phyloP scores from a whole-genome alignment of 805 yeast genomes.

The Metschnikowia picachoensis region DNA sequence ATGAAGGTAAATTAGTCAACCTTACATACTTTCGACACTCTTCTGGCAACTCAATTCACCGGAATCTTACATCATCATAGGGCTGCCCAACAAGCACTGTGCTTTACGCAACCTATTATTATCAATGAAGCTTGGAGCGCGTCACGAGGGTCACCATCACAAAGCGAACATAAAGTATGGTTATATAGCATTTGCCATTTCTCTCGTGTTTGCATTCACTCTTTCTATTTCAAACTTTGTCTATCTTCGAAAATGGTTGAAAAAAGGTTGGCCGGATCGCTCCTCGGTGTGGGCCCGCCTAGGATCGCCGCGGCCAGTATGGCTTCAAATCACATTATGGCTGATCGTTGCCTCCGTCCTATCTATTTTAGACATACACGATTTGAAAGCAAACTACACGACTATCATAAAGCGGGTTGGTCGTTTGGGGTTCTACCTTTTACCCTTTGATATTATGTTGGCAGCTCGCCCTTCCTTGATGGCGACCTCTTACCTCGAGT shows the following conservation, averaged over 20 bases:
- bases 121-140: conserved; percentile 11
- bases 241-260: conserved; percentile 34
- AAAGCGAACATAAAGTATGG: conserved; percentile 60
- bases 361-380: conserved; percentile 30
- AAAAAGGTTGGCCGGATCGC: conserved; percentile 32
- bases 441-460: conserved; percentile 55
- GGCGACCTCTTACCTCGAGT: conserved; percentile 47
- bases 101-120: not conserved
- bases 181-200: conserved; percentile 42
- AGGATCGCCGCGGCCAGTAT: conserved; percentile 27
- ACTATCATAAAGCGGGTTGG: conserved; percentile 54
- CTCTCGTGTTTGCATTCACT: conserved; percentile 36
- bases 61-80: not conserved
- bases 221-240: conserved; percentile 31
- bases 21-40: no score
- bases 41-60: no score
- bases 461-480: conserved; percentile 55
- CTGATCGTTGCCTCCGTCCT: conserved; percentile 25
- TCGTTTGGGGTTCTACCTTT: conserved; percentile 52
- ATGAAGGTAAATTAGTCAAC: not conserved
- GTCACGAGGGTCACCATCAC: conserved; percentile 54
- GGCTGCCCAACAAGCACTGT: not conserved
- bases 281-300: conserved; percentile 22
- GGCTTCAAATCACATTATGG: conserved; percentile 36
- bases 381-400: conserved; percentile 27